These are phyloP conservation scores for Tubosaeta sp. DNA, from an alignment of 768 basidiomycete genomes.

Conservation along the genomic window DNA sequence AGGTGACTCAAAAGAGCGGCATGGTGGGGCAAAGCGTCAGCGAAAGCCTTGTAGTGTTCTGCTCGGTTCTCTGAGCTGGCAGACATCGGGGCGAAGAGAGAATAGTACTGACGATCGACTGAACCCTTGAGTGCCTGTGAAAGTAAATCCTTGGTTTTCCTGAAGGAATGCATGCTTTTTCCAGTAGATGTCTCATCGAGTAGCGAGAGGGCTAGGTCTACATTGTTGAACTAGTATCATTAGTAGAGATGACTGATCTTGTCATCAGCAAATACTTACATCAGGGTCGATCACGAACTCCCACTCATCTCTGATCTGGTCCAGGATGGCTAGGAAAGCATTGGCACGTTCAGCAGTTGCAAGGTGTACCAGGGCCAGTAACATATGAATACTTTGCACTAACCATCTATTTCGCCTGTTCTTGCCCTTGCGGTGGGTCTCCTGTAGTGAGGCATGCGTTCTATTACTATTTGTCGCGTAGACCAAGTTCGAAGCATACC, in stretches of 20 bases:
- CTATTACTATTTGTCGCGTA: constrained; percentile 48
- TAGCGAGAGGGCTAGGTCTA: constrained; percentile 87
- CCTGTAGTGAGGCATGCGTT: constrained; percentile 56
- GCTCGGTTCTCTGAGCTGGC: constrained; percentile 11
- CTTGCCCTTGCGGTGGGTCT: constrained; percentile 49
- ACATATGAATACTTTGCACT: constrained; percentile 24
- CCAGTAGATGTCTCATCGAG: constrained; percentile 72
- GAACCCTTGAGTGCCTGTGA: constrained; percentile 81
- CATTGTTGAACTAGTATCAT: constrained; percentile 76
- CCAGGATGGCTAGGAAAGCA: constrained; percentile 61
- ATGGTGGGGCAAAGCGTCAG: constrained; percentile 90
- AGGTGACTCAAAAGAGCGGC: constrained; percentile 72
- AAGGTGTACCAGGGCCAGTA: background rate
- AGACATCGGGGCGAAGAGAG: constrained; percentile 1
- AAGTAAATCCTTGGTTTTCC: constrained; percentile 69
- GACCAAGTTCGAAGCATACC: background rate
- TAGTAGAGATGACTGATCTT: background rate
- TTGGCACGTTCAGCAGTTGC: background rate
- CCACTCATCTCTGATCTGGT: constrained; percentile 88
- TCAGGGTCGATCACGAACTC: constrained; percentile 80
- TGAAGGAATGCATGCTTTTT: constrained; percentile 75
- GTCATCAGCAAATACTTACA: constrained; percentile 39
- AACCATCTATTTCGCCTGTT: constrained; percentile 84
- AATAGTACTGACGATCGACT: constrained; percentile 66
- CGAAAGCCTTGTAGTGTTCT: constrained; percentile 94